Percentiles rank a stretch among this genome's conserved stretches.
Conservation (phyloP, 768 basidiomycete genomes). For the Boletus reticuloceps region DNA sequence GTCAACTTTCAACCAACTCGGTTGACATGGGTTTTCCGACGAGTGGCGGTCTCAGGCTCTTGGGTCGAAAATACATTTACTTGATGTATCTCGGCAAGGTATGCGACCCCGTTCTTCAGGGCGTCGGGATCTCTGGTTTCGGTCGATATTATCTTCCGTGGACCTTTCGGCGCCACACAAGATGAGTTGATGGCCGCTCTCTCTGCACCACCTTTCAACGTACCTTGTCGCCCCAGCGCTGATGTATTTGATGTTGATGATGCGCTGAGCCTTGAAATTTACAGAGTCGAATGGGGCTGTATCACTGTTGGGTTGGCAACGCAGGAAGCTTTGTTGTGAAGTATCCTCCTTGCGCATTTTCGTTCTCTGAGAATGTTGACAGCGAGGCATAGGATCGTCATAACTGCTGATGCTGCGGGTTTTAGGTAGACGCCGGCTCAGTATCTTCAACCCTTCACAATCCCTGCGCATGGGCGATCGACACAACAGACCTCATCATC, state of each 20-base stretch:
- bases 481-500: background rate
- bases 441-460: no score
- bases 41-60: no score
- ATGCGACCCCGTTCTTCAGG: background rate
- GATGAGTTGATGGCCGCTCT: slow-evolving; percentile 18
- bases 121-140: background rate
- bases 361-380: no score
- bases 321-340: no score
- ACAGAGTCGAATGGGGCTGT: slow-evolving; percentile 19
- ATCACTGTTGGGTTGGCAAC: background rate
- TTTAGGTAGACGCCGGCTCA: no score
- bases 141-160: slow-evolving; percentile 22
- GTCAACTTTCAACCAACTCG: no score
- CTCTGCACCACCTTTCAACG: slow-evolving; percentile 2
- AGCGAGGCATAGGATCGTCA: background rate
- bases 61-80: slow-evolving; percentile 9
- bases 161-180: slow-evolving; percentile 32
- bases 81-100: slow-evolving; percentile 28
- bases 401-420: no score
- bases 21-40: no score
- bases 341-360: background rate
- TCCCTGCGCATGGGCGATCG: no score
- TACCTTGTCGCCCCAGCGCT: slow-evolving; percentile 34
- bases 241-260: slow-evolving; percentile 12
- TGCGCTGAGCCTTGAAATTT: slow-evolving; percentile 34